Evolutionary conservation across 2,329 filamentous ascomycete genomes (phyloP), one percentile per base, ranked within the genome.

Genomic region (Nemania serpens): DNA sequence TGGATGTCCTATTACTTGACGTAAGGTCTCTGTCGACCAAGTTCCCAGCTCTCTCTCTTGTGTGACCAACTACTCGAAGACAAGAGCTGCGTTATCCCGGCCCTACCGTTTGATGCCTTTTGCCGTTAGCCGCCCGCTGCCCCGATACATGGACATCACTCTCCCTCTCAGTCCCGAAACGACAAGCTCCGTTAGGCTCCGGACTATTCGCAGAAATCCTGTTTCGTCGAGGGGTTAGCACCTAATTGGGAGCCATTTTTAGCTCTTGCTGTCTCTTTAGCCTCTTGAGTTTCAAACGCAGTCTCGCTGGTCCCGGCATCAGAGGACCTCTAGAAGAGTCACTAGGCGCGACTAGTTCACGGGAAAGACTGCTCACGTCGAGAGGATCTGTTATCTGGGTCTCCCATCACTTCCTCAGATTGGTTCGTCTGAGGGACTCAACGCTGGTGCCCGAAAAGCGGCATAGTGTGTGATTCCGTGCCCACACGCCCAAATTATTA

Each of bases 121-220:
- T 22, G 43, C 58, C 37, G 49, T 58, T 58, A 13, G 29, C 51
- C 49, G 29, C 36, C 49, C 17, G 29, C 64, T 55, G 13, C 56
- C 56, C 42, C 42, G 55, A 64, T 63, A 60, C 55, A 58, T 64
- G 61, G 58, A 62, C 63, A 48, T 41, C 34, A 25, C 22, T 45
- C 15, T 42, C 47, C n/a, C 52, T 56, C 7, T 39, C 17, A 39
- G 17, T 51, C 3, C 36, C 12, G 33, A 49, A 54, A 49, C 58
- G 41, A 29, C 55, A 60, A 58, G 47, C 22, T 48, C 34, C 34
- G 54, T 49, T 53, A 36, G 48, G 58, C 43, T 33, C 57, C 43
- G 29, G 64, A 10, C 41, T 39, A 17, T 45, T 60, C 55, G 45
- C 55, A 51, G 39, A n/a, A 50, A 54, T 52, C 18, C 39, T 41